A percentile compares a stretch with the other conserved stretches of the same genome.
Conservation (phyloP, 305 asterid species). For the Rubia tinctorum region DNA sequence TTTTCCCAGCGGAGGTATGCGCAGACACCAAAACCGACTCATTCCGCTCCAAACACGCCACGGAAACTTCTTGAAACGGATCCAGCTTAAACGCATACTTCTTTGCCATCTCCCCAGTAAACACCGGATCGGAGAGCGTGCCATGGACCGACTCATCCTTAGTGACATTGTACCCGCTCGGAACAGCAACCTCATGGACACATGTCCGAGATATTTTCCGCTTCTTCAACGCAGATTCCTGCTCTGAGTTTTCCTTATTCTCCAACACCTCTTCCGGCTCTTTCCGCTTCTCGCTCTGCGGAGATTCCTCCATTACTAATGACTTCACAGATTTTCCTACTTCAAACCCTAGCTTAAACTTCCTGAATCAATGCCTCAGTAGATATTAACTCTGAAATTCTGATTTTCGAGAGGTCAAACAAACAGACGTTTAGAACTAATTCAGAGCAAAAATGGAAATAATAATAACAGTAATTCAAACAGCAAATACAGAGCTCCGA, state of each 20-base stretch:
- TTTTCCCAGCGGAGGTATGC: constrained; percentile 98
- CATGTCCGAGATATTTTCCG: constrained; percentile 59
- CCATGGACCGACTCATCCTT: constrained; percentile 72
- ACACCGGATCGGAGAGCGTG: constrained; percentile 74
- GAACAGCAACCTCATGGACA: constrained; percentile 96
- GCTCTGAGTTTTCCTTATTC: constrained; percentile 26
- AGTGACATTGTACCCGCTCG: constrained; percentile 49
- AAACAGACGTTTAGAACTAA: neutral
- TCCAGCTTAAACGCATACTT: constrained; percentile 74
- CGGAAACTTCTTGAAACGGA: constrained; percentile 68
- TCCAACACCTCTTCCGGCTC: constrained; percentile 40
- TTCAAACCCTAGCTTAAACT: neutral
- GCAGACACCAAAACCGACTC: constrained; percentile 94
- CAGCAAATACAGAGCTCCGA: neutral
- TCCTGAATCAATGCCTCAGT: neutral
- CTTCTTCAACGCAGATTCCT: constrained; percentile 50
- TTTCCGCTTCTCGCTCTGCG: constrained; percentile 50
- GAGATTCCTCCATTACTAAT: constrained; percentile 39
- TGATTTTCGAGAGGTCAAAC: too few species aligned
- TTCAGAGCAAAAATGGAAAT: too few species aligned
- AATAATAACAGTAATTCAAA: neutral
- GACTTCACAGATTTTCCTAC: neutral
- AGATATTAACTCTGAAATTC: neutral
- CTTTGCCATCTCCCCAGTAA: constrained; percentile 71
- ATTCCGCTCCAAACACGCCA: constrained; percentile 83